These are phyloP conservation scores for Heritiera littoralis DNA, from an alignment of 345 rosid genomes.

Conservation along the genomic window DNA sequence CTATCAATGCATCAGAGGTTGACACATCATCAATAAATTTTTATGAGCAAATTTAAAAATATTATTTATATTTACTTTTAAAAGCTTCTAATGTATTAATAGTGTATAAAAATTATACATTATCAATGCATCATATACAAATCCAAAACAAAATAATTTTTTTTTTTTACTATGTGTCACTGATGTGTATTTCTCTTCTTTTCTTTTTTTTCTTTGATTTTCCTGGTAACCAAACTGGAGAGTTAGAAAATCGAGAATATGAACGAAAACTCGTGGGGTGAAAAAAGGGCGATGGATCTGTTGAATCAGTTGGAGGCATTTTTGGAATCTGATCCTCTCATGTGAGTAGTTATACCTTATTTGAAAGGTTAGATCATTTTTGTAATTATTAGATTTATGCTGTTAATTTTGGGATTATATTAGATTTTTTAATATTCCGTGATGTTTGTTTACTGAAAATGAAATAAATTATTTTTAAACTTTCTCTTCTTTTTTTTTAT, in stretches of 20 bases:
- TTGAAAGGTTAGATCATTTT: background rate
- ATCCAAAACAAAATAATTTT: no score
- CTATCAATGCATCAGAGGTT: no score
- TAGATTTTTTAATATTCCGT: background rate
- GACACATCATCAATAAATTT: no score
- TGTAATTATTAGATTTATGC: background rate
- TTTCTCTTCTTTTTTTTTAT: no score
- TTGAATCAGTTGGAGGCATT: conserved; percentile 55
- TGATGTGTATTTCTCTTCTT: background rate
- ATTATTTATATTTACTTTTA: no score
- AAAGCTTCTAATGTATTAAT: no score
- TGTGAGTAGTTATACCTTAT: conserved; percentile 45
- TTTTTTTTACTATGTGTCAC: no score
- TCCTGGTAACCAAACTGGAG: conserved; percentile 6
- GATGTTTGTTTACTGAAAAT: no score
- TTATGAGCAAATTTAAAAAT: no score
- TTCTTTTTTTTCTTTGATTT: background rate
- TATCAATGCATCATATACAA: no score
- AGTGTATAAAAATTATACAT: no score
- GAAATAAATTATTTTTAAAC: no score
- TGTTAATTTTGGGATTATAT: background rate
- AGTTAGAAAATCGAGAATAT: conserved; percentile 22
- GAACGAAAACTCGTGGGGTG: conserved; percentile 26
- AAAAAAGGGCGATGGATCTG: conserved; percentile 31
- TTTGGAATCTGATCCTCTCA: conserved; percentile 72